Percentiles rank a stretch among this genome's conserved stretches.
Conservation (phyloP, 2,329 filamentous ascomycete species). For the Diaporthe aspalathi region DNA sequence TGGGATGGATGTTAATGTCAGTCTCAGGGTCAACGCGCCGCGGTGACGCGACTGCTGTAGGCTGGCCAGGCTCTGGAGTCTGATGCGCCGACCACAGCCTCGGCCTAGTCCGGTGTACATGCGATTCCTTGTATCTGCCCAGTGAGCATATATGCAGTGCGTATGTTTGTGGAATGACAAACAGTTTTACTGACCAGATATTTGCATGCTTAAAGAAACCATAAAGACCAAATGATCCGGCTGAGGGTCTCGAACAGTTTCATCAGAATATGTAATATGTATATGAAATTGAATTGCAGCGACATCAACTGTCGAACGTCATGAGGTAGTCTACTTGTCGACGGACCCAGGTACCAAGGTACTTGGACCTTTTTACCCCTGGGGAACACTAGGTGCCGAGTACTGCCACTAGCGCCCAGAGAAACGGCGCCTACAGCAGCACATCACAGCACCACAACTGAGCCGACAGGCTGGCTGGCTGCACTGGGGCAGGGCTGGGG, state of each 20-base stretch:
- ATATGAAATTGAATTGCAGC: background rate
- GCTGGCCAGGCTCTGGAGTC: background rate
- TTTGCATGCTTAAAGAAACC: background rate
- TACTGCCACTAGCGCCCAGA: conserved; percentile 14
- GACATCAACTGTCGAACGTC: background rate
- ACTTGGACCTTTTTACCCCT: background rate
- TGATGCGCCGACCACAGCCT: conserved; percentile 20
- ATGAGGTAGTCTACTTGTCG: background rate
- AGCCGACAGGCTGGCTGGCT: background rate
- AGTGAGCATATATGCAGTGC: no score
- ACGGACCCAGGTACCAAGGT: background rate
- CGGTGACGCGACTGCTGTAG: conserved; percentile 22
- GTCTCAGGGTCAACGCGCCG: conserved; percentile 16
- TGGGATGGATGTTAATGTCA: conserved; percentile 33
- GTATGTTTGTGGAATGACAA: background rate
- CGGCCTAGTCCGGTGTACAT: background rate
- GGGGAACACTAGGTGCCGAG: background rate
- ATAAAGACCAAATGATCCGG: no score
- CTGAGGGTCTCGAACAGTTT: no score
- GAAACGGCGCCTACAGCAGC: background rate
- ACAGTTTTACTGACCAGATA: background rate
- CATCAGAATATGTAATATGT: no score
- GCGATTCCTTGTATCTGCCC: background rate
- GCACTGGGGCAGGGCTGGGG: no score
- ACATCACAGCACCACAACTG: background rate